These are phyloP conservation scores for Maudiozyma serrabonitensis DNA, from an alignment of 805 yeast genomes.

Conservation along the genomic window DNA sequence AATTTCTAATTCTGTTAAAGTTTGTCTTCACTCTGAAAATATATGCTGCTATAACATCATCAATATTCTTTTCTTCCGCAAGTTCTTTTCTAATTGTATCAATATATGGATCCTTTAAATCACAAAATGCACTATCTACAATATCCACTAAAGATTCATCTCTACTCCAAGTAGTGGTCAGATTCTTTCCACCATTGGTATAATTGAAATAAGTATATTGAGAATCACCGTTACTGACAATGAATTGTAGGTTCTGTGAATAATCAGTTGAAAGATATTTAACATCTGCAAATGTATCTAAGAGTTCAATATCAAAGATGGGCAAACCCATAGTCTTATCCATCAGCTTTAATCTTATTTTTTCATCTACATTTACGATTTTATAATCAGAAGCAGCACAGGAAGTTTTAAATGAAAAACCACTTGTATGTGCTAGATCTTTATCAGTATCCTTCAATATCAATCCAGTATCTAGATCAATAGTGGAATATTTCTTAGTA, in stretches of 20 bases:
- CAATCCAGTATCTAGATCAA: constrained; percentile 6
- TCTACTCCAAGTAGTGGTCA: constrained; percentile 30
- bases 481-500: neutral
- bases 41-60: constrained; percentile 18
- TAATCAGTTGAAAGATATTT: constrained; percentile 14
- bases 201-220: constrained; percentile 13
- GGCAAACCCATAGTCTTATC: constrained; percentile 13
- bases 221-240: constrained; percentile 8
- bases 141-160: constrained; percentile 37
- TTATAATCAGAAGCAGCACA: constrained; percentile 8
- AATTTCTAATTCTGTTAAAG: constrained; percentile 11
- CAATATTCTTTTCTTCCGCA: constrained; percentile 8
- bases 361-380: neutral
- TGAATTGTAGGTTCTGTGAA: constrained; percentile 6
- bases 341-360: constrained; percentile 4
- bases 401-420: constrained; percentile 7
- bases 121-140: constrained; percentile 25
- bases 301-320: constrained; percentile 11
- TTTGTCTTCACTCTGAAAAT: constrained; percentile 19
- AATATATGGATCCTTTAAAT: constrained; percentile 11
- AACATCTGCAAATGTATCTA: constrained; percentile 9
- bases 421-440: neutral
- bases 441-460: neutral
- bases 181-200: constrained; percentile 13
- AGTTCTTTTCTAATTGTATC: constrained; percentile 15